Percentiles rank a stretch among this genome's conserved stretches.
Evolutionary conservation across 2,329 filamentous ascomycete species (phyloP).

Genomic region (Fusarium torreyae): DNA sequence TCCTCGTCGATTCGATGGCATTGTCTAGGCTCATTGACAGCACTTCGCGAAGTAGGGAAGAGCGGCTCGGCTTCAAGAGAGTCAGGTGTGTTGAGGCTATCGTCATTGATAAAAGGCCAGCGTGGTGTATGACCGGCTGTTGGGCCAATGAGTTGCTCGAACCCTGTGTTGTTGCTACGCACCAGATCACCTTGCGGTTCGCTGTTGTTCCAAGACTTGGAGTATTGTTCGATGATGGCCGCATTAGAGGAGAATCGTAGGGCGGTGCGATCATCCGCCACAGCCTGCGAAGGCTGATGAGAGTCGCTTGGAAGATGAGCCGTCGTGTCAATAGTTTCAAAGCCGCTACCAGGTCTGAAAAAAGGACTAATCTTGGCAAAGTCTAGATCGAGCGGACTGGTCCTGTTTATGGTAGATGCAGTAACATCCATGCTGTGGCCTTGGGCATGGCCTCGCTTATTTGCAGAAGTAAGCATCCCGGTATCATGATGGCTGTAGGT

Average conservation of each 20-base stretch:
- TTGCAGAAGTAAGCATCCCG: not conserved
- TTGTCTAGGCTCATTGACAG: not conserved
- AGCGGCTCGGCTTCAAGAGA: constrained; percentile 12
- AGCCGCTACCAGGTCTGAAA: not conserved
- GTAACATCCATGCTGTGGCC: constrained; percentile 27
- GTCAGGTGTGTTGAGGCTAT: constrained; percentile 12
- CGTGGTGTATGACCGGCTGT: constrained; percentile 13
- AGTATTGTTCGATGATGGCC: constrained; percentile 34
- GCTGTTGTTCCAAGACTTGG: constrained; percentile 19
- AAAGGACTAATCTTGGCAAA: constrained; percentile 24
- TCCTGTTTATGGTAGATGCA: constrained; percentile 29
- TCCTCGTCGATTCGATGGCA: constrained; percentile 18
- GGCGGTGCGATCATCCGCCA: not conserved
- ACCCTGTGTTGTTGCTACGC: not conserved
- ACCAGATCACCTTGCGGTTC: not conserved
- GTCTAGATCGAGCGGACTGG: constrained; percentile 33
- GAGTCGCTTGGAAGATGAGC: not conserved
- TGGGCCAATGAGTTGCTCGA: constrained; percentile 1
- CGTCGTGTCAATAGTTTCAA: constrained; percentile 1
- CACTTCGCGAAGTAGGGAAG: not conserved
- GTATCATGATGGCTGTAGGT: constrained; percentile 10
- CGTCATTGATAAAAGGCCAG: constrained; percentile 39
- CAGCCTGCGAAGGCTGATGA: not conserved
- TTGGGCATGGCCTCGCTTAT: not conserved
- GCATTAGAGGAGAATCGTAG: constrained; percentile 26